Percentiles rank a stretch among this genome's conserved stretches.
These are phyloP conservation scores for Pseudocercospora fijiensis DNA, from an alignment of 2,329 filamentous ascomycete species.

Conservation along the genomic window DNA sequence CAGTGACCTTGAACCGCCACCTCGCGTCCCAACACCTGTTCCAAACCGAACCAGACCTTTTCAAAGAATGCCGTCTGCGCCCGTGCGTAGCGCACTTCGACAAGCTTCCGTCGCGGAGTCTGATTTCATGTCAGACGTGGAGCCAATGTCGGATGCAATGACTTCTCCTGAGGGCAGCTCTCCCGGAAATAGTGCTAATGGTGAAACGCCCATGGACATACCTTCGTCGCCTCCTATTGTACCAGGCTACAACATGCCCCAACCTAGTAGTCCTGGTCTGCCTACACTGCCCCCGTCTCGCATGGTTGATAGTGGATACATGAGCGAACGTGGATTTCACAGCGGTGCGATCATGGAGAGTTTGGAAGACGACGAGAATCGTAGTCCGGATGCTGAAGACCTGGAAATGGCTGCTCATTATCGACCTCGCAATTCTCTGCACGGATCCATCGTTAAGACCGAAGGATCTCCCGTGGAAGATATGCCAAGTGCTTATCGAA, in stretches of 20 bases:
- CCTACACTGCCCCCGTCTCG: slow-evolving; percentile 50
- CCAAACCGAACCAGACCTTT: slow-evolving; percentile 51
- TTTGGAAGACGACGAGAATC: slow-evolving; percentile 57
- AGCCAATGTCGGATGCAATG: slow-evolving; percentile 44
- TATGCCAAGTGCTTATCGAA: slow-evolving; percentile 17
- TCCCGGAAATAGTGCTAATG: slow-evolving; percentile 45
- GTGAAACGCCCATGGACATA: slow-evolving; percentile 73
- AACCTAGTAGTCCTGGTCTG: slow-evolving; percentile 73
- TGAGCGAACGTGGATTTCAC: slow-evolving; percentile 50
- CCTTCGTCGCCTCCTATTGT: slow-evolving; percentile 87
- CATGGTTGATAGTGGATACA: slow-evolving; percentile 70
- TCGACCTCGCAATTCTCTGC: slow-evolving; percentile 27
- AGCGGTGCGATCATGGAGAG: slow-evolving; percentile 68
- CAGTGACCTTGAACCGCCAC: slow-evolving; percentile 67
- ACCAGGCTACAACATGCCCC: slow-evolving; percentile 46
- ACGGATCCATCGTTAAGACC: slow-evolving; percentile 31
- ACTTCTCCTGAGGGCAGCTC: slow-evolving; percentile 52
- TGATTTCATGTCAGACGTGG: slow-evolving; percentile 35
- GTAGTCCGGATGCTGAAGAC: slow-evolving; percentile 42
- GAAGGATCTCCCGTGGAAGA: slow-evolving; percentile 26
- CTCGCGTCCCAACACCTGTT: slow-evolving; percentile 74
- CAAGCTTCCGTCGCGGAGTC: slow-evolving; percentile 36
- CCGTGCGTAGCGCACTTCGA: slow-evolving; percentile 32
- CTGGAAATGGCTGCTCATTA: slow-evolving; percentile 39
- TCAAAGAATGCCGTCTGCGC: slow-evolving; percentile 33